Evolutionary conservation across 2,329 filamentous ascomycete species (phyloP).

Genomic region (Phaeophleospora eucalypticola): DNA sequence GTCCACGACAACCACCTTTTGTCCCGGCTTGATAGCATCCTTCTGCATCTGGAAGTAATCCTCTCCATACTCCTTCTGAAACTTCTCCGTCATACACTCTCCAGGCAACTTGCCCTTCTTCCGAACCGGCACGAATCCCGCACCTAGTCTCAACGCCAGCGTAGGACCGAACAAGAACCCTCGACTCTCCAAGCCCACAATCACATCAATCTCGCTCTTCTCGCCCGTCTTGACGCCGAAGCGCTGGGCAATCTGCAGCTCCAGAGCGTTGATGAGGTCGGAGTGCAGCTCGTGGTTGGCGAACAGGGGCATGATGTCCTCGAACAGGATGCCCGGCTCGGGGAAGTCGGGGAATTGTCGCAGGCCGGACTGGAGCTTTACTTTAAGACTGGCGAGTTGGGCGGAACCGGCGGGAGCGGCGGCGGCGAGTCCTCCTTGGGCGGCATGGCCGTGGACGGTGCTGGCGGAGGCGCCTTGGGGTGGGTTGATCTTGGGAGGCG

Average conservation of each 20-base stretch:
- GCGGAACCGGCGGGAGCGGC: constrained; percentile 43
- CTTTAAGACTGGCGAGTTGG: constrained; percentile 53
- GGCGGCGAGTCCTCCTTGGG: constrained; percentile 48
- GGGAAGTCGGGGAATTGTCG: constrained; percentile 91
- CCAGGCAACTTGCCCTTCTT: constrained; percentile 96
- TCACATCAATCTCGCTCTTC: constrained; percentile 59
- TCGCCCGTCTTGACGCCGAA: constrained; percentile 44
- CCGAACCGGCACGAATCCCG: constrained; percentile 85
- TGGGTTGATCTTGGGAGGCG: not conserved
- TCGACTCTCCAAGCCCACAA: constrained; percentile 88
- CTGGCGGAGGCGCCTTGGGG: not conserved
- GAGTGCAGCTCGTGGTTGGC: constrained; percentile 69
- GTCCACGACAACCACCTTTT: constrained; percentile 90
- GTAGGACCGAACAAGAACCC: constrained; percentile 94
- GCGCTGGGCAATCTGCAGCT: constrained; percentile 69
- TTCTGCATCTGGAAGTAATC: constrained; percentile 96
- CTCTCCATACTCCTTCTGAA: constrained; percentile 92
- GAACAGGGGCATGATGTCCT: constrained; percentile 97
- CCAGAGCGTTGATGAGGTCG: constrained; percentile 75
- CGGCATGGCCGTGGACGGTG: constrained; percentile 32
- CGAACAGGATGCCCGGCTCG: constrained; percentile 85
- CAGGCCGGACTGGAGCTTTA: constrained; percentile 66
- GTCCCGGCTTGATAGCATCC: constrained; percentile 76
- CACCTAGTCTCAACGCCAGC: constrained; percentile 75
- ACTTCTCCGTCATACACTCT: constrained; percentile 76